Base-by-base conservation (phyloP, 2,329 filamentous ascomycete genomes). In the Leptodontidium sp. region DNA sequence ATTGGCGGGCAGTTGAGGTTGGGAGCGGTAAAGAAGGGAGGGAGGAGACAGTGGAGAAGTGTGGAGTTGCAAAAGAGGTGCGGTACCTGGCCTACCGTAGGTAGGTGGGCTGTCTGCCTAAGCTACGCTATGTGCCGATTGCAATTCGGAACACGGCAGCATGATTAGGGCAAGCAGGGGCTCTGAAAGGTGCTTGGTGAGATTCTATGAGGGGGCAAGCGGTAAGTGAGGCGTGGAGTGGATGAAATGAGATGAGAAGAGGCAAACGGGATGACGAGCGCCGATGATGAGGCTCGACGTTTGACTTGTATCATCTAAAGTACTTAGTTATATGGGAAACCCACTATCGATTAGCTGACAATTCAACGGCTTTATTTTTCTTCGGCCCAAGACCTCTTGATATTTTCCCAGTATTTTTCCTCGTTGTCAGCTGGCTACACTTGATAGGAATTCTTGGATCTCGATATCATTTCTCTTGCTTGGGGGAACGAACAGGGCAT, bases 81-180 rank as follows among this genome's bases (percentile, higher is more conserved):
- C 38, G 38, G 38, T 32, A 32, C 29, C 29, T 32, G 3, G 6
- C 29, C 29, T 32, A 32, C 29, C 29, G 29, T 32, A 32, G 29
- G 29, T 32, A 32, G 29, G 29, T 6, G 29, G 6, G 29, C 29
- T 32, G 6, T 6, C 29, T 32, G 29, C 29, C 29, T 32, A 32
- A 32, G 29, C 29, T 32, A 32, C 6, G 3, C 29, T 38, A 59
- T 40, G 21, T 59, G 57, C 57, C 57, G 35, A 45, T 43, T 58
- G 35, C 35, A 24, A 32, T 64, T 43, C 61, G 61, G 61, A 55
- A 64, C 32, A 53, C 61, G 61, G 61, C 29, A 64, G 45, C 47
- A 8, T 64, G 61, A 29, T 64, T 52, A 64, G 61, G 61, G 49
- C 35, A 40, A 64, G 17, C 35, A 35, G 35, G 57, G 57, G 57